Percentiles rank a stretch among this genome's conserved stretches.
phyloP scores from a whole-genome alignment of 139 green algal species.

The Coccomyxa sp. region DNA sequence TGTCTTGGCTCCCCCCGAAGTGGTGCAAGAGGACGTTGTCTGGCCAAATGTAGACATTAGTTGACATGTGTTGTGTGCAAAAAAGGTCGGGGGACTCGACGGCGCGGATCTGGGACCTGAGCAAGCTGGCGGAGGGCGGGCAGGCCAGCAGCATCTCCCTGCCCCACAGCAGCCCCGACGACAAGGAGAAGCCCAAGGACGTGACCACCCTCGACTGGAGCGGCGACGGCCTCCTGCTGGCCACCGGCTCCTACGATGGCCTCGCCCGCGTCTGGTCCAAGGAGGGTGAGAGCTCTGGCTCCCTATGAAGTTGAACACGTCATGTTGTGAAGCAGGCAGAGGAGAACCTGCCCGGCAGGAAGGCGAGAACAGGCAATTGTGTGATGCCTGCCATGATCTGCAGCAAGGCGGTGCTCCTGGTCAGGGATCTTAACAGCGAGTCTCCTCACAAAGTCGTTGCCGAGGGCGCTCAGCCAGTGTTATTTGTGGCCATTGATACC shows the following conservation, averaged over 20 bases:
- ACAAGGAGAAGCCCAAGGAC: slow-evolving; percentile 65
- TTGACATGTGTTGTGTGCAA: not conserved
- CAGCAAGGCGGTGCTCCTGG: too few relatives aligned
- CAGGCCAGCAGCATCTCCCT: slow-evolving; percentile 10
- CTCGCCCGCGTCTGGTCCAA: slow-evolving; percentile 76
- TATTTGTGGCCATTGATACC: too few relatives aligned
- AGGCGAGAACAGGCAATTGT: too few relatives aligned
- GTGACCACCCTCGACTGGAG: slow-evolving; percentile 94
- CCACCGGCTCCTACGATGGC: slow-evolving; percentile 86
- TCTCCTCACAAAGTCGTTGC: too few relatives aligned
- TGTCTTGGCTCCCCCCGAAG: too few relatives aligned
- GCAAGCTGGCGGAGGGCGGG: not conserved
- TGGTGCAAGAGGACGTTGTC: too few relatives aligned
- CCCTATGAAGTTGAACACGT: not conserved
- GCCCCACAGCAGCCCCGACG: slow-evolving; percentile 37
- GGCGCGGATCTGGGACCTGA: slow-evolving; percentile 79
- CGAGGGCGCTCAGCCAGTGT: too few relatives aligned
- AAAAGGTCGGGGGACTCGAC: slow-evolving; percentile 75
- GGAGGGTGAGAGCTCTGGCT: slow-evolving; percentile 45
- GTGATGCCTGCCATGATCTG: too few relatives aligned
- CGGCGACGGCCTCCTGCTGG: slow-evolving; percentile 73
- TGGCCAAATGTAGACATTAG: too few relatives aligned
- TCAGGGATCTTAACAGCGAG: too few relatives aligned
- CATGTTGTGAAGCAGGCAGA: not conserved
- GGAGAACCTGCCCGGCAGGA: too few relatives aligned